Conservation (phyloP, 2,329 filamentous ascomycete species). For the Penicillium sp. region DNA sequence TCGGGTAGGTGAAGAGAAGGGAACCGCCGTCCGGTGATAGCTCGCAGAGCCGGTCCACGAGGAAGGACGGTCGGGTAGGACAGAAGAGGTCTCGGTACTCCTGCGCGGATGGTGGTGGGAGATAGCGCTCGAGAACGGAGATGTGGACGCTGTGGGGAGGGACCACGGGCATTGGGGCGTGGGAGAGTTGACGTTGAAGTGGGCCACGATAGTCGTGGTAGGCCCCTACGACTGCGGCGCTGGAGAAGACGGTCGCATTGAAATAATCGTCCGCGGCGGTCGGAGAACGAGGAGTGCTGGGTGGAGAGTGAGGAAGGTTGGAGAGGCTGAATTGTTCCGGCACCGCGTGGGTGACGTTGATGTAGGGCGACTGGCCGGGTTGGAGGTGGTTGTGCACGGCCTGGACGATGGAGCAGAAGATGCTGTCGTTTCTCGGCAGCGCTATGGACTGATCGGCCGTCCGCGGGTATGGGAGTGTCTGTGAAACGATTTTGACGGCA, state of each 20-base stretch:
- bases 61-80: slow-evolving; percentile 53
- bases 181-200: slow-evolving; percentile 38
- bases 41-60: slow-evolving; percentile 61
- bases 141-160: slow-evolving; percentile 60
- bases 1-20: slow-evolving; percentile 64
- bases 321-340: slow-evolving; percentile 61
- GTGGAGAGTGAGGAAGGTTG: slow-evolving; percentile 63
- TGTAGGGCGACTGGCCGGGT: slow-evolving; percentile 55
- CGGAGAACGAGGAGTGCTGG: slow-evolving; percentile 53
- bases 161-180: slow-evolving; percentile 57
- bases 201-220: slow-evolving; percentile 56
- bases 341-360: slow-evolving; percentile 64
- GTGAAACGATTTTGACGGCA: slow-evolving; percentile 58
- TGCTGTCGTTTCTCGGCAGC: slow-evolving; percentile 32
- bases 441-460: slow-evolving; percentile 33
- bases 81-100: slow-evolving; percentile 61
- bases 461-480: slow-evolving; percentile 57
- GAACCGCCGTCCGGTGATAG: slow-evolving; percentile 57
- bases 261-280: slow-evolving; percentile 61
- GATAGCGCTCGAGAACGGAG: slow-evolving; percentile 62
- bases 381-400: slow-evolving; percentile 55
- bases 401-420: slow-evolving; percentile 56
- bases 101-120: slow-evolving; percentile 59
- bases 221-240: slow-evolving; percentile 58
- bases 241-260: slow-evolving; percentile 60